Conservation (phyloP, 148 eudicot species). For the Rhododendron ovatum region DNA sequence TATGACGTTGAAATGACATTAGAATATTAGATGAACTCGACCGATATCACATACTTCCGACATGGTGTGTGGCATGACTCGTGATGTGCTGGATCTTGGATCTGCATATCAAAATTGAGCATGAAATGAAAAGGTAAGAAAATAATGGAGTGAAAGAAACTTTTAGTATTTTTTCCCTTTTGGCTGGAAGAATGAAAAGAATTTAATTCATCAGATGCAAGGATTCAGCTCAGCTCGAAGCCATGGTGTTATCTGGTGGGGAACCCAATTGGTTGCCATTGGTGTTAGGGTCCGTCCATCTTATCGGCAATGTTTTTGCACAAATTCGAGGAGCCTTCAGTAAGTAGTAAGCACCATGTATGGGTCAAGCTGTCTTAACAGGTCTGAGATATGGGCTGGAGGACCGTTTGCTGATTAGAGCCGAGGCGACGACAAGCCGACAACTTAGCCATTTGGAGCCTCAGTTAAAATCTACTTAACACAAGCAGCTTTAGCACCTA, state of each 20-base stretch:
- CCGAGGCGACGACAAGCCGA: constrained; percentile 26
- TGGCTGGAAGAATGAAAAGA: background rate
- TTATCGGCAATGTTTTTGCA: constrained; percentile 34
- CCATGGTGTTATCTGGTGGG: constrained; percentile 30
- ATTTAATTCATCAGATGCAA: constrained; percentile 21
- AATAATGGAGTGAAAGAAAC: background rate
- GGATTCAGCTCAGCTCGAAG: constrained; percentile 21
- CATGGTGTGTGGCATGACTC: background rate
- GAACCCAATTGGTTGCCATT: constrained; percentile 40
- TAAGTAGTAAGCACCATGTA: constrained; percentile 29
- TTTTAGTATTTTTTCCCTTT: background rate
- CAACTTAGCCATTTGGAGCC: constrained; percentile 28
- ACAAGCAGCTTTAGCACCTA: background rate
- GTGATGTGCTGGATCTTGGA: background rate
- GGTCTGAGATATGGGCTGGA: constrained; percentile 57
- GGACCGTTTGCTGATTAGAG: constrained; percentile 42
- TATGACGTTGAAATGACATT: background rate
- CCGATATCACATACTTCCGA: background rate
- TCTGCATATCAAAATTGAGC: background rate
- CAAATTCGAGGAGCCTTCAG: constrained; percentile 38
- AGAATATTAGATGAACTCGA: no score
- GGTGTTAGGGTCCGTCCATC: background rate
- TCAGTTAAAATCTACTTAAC: constrained; percentile 16
- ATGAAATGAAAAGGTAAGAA: background rate
- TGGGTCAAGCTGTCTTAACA: constrained; percentile 41